phyloP scores from a whole-genome alignment of 495 filamentous ascomycete species.

The Astrocystis sublimbata region DNA sequence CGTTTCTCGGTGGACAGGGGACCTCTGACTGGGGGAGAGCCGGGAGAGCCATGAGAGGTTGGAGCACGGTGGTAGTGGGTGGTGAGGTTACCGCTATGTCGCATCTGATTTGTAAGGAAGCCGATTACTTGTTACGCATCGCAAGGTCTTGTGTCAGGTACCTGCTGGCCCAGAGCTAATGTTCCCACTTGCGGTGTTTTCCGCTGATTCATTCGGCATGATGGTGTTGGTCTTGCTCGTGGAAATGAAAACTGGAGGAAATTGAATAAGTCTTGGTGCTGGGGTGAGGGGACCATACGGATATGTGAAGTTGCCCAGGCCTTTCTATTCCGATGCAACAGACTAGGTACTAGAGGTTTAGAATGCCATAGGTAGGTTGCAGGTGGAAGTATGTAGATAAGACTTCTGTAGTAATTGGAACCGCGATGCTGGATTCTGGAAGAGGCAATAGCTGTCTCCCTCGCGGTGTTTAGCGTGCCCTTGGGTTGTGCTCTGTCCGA shows the following conservation, averaged over 20 bases:
- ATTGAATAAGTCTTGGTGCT: background rate
- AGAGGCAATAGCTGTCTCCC: conserved; percentile 10
- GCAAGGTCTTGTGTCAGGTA: background rate
- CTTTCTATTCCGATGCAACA: too few relatives aligned
- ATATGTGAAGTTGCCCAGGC: background rate
- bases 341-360: too few relatives aligned
- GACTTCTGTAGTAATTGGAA: conserved; percentile 5
- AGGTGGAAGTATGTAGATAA: background rate
- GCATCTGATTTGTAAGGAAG: conserved; percentile 18
- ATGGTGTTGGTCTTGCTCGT: background rate
- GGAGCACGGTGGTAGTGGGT: conserved; percentile 4
- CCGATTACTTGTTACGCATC: background rate
- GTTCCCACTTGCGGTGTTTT: background rate
- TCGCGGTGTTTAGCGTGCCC: conserved; percentile 1
- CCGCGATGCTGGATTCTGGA: conserved; percentile 5
- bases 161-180: too few relatives aligned
- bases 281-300: background rate
- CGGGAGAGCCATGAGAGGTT: too few relatives aligned
- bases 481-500: background rate
- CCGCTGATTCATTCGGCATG: background rate
- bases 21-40: background rate
- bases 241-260: background rate
- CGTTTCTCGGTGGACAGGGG: conserved; percentile 7
- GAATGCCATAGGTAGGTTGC: too few relatives aligned
- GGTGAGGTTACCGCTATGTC: too few relatives aligned